Evolutionary conservation across 441 rosid species (phyloP).

Genomic region (Jatropha podagrica): DNA sequence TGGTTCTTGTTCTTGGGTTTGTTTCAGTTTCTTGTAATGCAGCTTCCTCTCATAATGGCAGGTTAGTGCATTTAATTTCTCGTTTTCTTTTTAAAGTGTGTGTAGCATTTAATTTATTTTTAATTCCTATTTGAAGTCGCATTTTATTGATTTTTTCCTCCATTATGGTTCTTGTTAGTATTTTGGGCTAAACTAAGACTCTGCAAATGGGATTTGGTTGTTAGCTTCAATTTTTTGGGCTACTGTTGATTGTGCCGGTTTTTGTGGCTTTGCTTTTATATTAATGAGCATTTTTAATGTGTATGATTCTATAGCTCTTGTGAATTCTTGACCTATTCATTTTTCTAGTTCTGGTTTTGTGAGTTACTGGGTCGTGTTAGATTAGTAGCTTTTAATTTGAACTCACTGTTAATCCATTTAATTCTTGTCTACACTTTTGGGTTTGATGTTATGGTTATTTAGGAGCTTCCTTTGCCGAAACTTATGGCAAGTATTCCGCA

Average conservation of each 20-base stretch:
- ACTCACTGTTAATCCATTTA: neutral
- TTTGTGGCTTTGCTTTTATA: slow-evolving; percentile 1
- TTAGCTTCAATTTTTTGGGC: slow-evolving; percentile 4
- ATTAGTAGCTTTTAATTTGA: neutral
- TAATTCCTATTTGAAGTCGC: neutral
- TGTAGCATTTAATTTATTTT: neutral
- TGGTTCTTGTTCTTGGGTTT: slow-evolving; percentile 45
- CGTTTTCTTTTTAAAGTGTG: neutral
- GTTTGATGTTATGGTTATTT: neutral
- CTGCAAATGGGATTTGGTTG: slow-evolving; percentile 27
- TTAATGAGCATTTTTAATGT: neutral
- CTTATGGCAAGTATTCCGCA: neutral
- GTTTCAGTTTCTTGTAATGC: slow-evolving; percentile 45
- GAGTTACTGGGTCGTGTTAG: neutral
- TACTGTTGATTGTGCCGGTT: slow-evolving; percentile 9
- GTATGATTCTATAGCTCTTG: neutral
- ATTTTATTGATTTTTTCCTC: slow-evolving; percentile 1
- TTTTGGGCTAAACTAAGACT: slow-evolving; percentile 12
- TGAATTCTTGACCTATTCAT: neutral
- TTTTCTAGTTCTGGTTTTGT: neutral
- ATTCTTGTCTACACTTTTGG: neutral
- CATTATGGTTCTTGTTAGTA: slow-evolving; percentile 9
- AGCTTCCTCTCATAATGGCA: slow-evolving; percentile 51
- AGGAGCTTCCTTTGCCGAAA: neutral
- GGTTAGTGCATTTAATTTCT: slow-evolving; percentile 38